A percentile compares a stretch with the other conserved stretches of the same genome.
These are phyloP conservation scores for Ilyonectria sp. DNA, from an alignment of 2,329 filamentous ascomycete genomes.

Conservation along the genomic window DNA sequence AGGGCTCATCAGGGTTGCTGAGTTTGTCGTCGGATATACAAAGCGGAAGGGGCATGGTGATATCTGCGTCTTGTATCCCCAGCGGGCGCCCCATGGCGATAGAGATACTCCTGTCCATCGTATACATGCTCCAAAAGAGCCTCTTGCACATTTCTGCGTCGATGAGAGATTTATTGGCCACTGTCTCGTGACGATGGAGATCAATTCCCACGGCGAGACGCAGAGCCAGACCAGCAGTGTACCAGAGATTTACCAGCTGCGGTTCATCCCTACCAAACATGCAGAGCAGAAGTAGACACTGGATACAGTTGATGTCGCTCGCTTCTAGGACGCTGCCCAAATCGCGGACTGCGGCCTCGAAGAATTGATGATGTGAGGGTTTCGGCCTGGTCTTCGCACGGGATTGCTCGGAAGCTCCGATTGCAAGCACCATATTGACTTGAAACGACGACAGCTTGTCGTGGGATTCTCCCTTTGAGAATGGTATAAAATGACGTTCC, in stretches of 20 bases:
- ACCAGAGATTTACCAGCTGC: conserved; percentile 43
- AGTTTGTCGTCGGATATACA: conserved; percentile 39
- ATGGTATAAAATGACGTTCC: conserved; percentile 40
- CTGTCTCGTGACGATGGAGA: conserved; percentile 39
- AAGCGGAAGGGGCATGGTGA: conserved; percentile 37
- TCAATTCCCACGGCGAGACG: conserved; percentile 43
- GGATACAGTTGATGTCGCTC: conserved; percentile 40
- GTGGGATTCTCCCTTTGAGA: conserved; percentile 20
- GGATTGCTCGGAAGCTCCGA: conserved; percentile 40
- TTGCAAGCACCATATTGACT: conserved; percentile 44
- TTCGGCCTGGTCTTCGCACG: conserved; percentile 27
- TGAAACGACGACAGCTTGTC: conserved; percentile 37
- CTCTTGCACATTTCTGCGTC: conserved; percentile 43
- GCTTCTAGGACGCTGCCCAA: conserved; percentile 35
- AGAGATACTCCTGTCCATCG: conserved; percentile 43
- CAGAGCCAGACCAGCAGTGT: conserved; percentile 41
- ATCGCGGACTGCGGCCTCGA: conserved; percentile 36
- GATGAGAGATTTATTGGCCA: conserved; percentile 27
- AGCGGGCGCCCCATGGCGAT: conserved; percentile 39
- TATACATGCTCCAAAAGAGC: conserved; percentile 43
- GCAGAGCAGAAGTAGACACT: conserved; percentile 40
- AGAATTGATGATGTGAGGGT: conserved; percentile 39
- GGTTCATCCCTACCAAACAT: conserved; percentile 45
- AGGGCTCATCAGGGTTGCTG: conserved; percentile 24
- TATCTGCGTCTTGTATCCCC: conserved; percentile 42